phyloP scores from a whole-genome alignment of 345 rosid species.

The Populus davidiana region DNA sequence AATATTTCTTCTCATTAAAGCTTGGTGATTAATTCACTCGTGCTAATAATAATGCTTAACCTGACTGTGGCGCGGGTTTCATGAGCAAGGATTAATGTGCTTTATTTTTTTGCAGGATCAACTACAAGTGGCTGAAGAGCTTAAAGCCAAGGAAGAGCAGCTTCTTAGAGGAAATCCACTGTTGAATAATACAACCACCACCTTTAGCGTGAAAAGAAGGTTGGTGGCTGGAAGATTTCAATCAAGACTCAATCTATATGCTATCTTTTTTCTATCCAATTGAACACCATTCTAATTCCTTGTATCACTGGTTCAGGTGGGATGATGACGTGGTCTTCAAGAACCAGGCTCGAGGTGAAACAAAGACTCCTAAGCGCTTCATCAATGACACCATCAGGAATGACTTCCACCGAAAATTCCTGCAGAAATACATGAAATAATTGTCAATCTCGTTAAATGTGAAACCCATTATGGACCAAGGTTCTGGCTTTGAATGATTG shows the following conservation, averaged over 20 bases:
- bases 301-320: slow-evolving; percentile 56
- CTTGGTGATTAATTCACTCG: background rate
- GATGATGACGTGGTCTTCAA: slow-evolving; percentile 98
- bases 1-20: background rate
- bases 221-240: slow-evolving; percentile 18
- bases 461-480: background rate
- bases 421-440: slow-evolving; percentile 92
- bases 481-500: background rate
- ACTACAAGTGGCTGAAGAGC: slow-evolving; percentile 69
- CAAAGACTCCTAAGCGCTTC: slow-evolving; percentile 90
- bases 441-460: background rate
- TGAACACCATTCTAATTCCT: background rate
- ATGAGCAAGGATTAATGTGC: background rate
- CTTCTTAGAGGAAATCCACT: slow-evolving; percentile 91
- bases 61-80: background rate
- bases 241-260: background rate
- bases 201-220: slow-evolving; percentile 87
- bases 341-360: slow-evolving; percentile 97
- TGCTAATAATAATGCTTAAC: background rate
- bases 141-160: slow-evolving; percentile 81
- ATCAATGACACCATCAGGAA: slow-evolving; percentile 93
- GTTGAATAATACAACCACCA: slow-evolving; percentile 65
- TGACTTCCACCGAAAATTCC: slow-evolving; percentile 91
- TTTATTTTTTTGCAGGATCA: slow-evolving; percentile 51
- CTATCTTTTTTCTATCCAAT: background rate